phyloP scores from a whole-genome alignment of 2,329 filamentous ascomycete genomes.

The Coniochaeta hoffmannii region DNA sequence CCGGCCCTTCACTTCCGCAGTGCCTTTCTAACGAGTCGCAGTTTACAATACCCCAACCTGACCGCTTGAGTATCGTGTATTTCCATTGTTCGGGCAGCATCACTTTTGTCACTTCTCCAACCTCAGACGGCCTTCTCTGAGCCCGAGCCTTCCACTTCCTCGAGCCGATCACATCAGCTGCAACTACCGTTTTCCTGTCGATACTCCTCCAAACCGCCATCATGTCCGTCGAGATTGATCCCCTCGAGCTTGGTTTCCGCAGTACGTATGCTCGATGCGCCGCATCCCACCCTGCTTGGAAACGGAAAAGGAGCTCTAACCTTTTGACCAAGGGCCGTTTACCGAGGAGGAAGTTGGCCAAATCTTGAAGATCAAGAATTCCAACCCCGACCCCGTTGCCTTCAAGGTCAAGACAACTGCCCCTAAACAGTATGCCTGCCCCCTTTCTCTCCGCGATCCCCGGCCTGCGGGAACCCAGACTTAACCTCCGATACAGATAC shows the following conservation, averaged over 20 bases:
- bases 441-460: slow-evolving; percentile 2
- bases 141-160: slow-evolving; percentile 5
- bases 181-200: neutral
- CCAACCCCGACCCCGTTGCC: slow-evolving; percentile 53
- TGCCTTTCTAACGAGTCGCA: neutral
- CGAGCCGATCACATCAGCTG: neutral
- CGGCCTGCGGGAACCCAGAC: slow-evolving; percentile 14
- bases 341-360: slow-evolving; percentile 55
- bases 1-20: neutral
- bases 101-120: slow-evolving; percentile 5
- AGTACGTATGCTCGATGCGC: slow-evolving; percentile 64
- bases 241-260: slow-evolving; percentile 84
- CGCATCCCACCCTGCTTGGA: neutral
- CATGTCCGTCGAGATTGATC: slow-evolving; percentile 96
- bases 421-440: slow-evolving; percentile 79
- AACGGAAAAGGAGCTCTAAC: slow-evolving; percentile 10
- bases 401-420: slow-evolving; percentile 98
- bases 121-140: slow-evolving; percentile 3
- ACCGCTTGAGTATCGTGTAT: neutral
- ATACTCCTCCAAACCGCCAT: slow-evolving; percentile 23
- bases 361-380: slow-evolving; percentile 58
- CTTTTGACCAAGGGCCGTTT: slow-evolving; percentile 48
- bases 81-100: slow-evolving; percentile 3
- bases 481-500: slow-evolving; percentile 55
- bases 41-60: neutral